phyloP scores from a whole-genome alignment of 164 flowering plant species.

The Liquidambar formosana region DNA sequence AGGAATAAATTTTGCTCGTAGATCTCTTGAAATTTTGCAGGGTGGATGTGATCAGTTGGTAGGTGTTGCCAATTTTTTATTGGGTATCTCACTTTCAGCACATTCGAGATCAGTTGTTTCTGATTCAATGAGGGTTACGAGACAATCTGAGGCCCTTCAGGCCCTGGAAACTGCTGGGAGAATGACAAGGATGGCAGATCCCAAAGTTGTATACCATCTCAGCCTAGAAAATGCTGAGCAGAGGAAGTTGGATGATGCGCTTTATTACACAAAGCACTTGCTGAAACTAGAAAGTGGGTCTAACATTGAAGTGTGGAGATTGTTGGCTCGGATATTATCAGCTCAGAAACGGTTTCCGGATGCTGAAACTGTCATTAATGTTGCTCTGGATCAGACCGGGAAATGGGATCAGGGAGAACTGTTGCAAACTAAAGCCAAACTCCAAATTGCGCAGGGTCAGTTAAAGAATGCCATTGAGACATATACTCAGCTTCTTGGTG shows the following conservation, averaged over 20 bases:
- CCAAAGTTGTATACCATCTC: conserved; percentile 54
- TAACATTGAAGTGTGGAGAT: conserved; percentile 51
- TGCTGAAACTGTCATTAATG: conserved; percentile 72
- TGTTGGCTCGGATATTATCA: conserved; percentile 81
- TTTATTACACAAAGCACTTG: conserved; percentile 66
- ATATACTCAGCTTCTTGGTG: conserved; percentile 76
- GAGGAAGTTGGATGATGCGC: conserved; percentile 81
- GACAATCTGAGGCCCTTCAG: conserved; percentile 60
- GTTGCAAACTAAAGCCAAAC: conserved; percentile 76
- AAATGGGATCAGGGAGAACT: conserved; percentile 86
- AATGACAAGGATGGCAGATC: conserved; percentile 37
- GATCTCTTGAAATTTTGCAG: conserved; percentile 34
- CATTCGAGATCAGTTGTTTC: conserved; percentile 50
- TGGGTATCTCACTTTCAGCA: conserved; percentile 61
- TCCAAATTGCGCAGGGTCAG: conserved; percentile 76
- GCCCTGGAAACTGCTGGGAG: conserved; percentile 62
- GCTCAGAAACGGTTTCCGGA: conserved; percentile 76
- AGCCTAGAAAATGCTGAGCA: conserved; percentile 82
- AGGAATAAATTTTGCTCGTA: conserved; percentile 54
- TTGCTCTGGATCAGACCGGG: conserved; percentile 82
- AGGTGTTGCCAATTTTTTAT: conserved; percentile 56
- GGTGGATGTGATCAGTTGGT: conserved; percentile 47
- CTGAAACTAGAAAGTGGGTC: conserved; percentile 69
- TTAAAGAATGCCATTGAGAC: conserved; percentile 68
- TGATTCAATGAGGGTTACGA: conserved; percentile 47